Conservation (phyloP, 257 asterid species). For the Striga asiatica region DNA sequence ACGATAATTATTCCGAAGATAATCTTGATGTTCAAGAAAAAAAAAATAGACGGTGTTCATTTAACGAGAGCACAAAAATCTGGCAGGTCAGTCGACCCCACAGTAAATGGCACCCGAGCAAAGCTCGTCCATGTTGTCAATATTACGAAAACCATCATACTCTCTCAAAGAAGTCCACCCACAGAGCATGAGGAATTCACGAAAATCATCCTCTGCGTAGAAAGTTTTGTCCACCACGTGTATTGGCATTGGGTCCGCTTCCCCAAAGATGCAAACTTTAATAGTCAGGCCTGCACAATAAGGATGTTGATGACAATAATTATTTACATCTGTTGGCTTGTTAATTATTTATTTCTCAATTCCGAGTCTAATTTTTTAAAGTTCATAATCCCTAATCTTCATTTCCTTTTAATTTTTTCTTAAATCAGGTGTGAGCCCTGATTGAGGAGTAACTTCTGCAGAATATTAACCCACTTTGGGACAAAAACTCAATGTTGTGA, state of each 20-base stretch:
- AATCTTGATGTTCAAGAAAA: too few species aligned
- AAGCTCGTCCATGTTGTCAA: conserved; percentile 60
- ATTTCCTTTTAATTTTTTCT: too few species aligned
- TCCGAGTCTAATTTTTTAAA: too few species aligned
- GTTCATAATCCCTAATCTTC: too few species aligned
- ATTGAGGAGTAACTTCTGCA: too few species aligned
- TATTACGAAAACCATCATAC: conserved; percentile 44
- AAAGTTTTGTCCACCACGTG: conserved; percentile 63
- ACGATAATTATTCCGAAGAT: too few species aligned
- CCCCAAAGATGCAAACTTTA: conserved; percentile 51
- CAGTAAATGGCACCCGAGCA: conserved; percentile 64
- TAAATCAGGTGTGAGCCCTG: too few species aligned
- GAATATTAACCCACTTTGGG: too few species aligned
- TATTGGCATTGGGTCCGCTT: conserved; percentile 41
- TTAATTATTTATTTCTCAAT: too few species aligned
- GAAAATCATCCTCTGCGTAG: conserved; percentile 58
- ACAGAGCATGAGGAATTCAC: conserved; percentile 46
- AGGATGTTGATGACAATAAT: background rate
- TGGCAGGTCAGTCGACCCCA: conserved; percentile 24
- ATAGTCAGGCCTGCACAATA: conserved; percentile 48
- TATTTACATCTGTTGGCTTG: background rate
- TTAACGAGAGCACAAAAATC: too few species aligned
- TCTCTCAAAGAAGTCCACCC: conserved; percentile 69
- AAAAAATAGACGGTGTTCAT: too few species aligned
- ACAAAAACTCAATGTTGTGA: too few species aligned